Evolutionary conservation across 1,139 yeast genomes (phyloP).

Genomic region (Pichia sp.): DNA sequence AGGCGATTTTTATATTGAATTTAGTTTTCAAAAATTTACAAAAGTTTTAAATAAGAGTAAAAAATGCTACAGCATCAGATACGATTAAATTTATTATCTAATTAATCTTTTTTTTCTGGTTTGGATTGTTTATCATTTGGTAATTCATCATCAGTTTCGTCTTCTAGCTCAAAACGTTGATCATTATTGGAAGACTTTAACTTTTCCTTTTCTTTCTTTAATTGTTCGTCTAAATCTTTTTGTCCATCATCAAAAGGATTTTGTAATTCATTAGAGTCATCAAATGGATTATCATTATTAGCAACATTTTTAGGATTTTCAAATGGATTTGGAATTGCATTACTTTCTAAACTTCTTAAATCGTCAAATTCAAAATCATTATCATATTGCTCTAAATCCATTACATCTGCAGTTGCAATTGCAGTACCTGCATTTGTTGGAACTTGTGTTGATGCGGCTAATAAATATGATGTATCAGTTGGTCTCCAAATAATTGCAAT

Average conservation of each 20-base stretch:
- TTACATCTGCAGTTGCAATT: slow-evolving; percentile 59
- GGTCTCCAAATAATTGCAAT: slow-evolving; percentile 96
- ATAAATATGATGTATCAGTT: slow-evolving; percentile 87
- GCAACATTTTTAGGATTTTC: slow-evolving; percentile 15
- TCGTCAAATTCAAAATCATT: slow-evolving; percentile 71
- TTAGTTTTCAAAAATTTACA: neutral
- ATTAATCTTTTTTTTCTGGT: neutral
- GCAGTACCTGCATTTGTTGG: slow-evolving; percentile 74
- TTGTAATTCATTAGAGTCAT: slow-evolving; percentile 16
- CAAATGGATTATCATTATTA: slow-evolving; percentile 24
- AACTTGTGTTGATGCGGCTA: slow-evolving; percentile 90
- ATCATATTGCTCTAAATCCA: slow-evolving; percentile 33
- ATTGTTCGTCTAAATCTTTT: slow-evolving; percentile 21
- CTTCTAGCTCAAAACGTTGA: slow-evolving; percentile 24
- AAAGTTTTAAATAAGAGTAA: neutral
- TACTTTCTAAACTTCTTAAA: slow-evolving; percentile 43
- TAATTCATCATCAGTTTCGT: slow-evolving; percentile 24
- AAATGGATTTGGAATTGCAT: slow-evolving; percentile 27
- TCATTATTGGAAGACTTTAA: slow-evolving; percentile 14
- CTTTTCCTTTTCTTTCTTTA: slow-evolving; percentile 18
- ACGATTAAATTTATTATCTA: neutral
- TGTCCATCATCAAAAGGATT: slow-evolving; percentile 15
- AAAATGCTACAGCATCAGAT: neutral
- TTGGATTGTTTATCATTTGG: neutral
- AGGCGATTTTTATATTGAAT: neutral